A percentile compares a stretch with the other conserved stretches of the same genome.
These are phyloP conservation scores for Tritrichomonas musculus DNA, from an alignment of 208 protist genomes.

Conservation along the genomic window DNA sequence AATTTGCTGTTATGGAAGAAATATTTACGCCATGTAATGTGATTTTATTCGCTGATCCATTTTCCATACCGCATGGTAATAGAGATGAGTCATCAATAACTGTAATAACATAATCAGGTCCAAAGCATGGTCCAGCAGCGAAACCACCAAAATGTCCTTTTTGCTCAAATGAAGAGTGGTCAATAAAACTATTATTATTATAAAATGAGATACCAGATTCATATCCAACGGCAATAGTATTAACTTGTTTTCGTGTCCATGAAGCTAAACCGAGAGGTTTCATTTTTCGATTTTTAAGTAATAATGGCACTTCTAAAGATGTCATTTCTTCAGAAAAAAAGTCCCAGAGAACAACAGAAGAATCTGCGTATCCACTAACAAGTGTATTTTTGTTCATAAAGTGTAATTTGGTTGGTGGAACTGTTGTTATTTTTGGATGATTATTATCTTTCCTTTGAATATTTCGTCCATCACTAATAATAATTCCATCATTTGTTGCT, in stretches of 20 bases:
- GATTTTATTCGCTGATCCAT: no score
- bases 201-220: not conserved
- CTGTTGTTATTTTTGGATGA: not conserved
- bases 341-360: not conserved
- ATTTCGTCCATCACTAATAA: not conserved
- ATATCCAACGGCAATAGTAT: not conserved
- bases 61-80: not conserved
- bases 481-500: not conserved
- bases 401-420: not conserved
- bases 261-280: not conserved
- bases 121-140: not conserved
- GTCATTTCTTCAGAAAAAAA: not conserved
- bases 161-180: not conserved
- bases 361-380: not conserved
- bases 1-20: not conserved
- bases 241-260: not conserved
- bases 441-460: not conserved
- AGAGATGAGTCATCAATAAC: not conserved
- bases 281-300: slow-evolving; percentile 10
- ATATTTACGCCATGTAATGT: not conserved
- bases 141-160: not conserved
- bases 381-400: not conserved
- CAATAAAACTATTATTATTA: not conserved
- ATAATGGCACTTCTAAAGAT: not conserved
- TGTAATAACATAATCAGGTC: not conserved